Conservation (phyloP, 495 filamentous ascomycete species). For the Aspergillus ostianus region DNA sequence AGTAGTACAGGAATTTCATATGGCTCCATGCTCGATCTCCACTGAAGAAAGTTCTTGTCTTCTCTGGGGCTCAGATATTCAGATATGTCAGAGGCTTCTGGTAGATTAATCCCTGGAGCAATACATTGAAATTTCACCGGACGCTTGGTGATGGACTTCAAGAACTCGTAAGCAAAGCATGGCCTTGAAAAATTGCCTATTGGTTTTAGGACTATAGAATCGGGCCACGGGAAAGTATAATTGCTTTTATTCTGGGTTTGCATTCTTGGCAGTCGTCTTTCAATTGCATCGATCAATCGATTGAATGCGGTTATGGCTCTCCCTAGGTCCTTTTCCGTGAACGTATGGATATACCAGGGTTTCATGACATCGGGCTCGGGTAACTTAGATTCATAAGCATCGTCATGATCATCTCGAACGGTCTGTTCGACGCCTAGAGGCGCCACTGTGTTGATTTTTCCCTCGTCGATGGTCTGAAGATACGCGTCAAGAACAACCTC, state of each 20-base stretch:
- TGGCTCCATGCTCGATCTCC: neutral
- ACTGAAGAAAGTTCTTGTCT: neutral
- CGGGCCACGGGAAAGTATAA: too few relatives aligned
- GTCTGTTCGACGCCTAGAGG: neutral
- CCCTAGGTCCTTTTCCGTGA: too few relatives aligned
- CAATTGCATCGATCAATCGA: too few relatives aligned
- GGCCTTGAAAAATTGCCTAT: neutral
- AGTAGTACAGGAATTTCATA: neutral
- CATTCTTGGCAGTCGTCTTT: too few relatives aligned
- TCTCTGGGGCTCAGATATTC: neutral
- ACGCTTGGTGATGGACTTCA: neutral
- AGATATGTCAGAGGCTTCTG: neutral
- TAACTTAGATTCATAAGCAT: neutral
- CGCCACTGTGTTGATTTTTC: neutral
- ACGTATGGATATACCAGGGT: too few relatives aligned
- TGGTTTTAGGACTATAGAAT: neutral
- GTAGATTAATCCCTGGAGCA: neutral
- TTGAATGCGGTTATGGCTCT: too few relatives aligned
- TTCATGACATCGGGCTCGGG: too few relatives aligned
- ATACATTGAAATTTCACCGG: neutral
- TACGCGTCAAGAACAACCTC: neutral
- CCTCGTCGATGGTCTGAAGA: neutral
- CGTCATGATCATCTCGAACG: neutral
- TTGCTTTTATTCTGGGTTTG: too few relatives aligned
- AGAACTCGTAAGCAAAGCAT: slow-evolving; percentile 1